Percentiles rank a stretch among this genome's conserved stretches.
Conservation (phyloP, 1,284 basidiomycete genomes). For the Calocybe gambosa region DNA sequence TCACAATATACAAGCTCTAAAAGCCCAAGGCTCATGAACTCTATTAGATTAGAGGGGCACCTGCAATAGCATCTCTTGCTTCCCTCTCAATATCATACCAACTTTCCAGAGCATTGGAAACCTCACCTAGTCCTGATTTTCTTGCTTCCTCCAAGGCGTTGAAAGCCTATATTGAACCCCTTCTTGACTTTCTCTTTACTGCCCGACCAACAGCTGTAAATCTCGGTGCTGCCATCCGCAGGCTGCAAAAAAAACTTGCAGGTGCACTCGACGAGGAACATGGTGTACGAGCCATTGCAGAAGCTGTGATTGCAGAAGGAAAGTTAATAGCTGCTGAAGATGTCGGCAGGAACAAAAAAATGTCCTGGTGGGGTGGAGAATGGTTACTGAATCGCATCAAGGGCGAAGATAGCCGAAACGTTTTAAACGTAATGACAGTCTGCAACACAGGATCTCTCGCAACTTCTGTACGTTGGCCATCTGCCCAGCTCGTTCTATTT, state of each 20-base stretch:
- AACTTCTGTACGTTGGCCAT: constrained; percentile 60
- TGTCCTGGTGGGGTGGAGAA: constrained; percentile 78
- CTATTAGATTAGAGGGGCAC: constrained; percentile 79
- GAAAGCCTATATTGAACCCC: constrained; percentile 44
- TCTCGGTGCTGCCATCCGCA: constrained; percentile 75
- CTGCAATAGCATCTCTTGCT: constrained; percentile 90
- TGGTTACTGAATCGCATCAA: constrained; percentile 65
- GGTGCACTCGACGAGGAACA: constrained; percentile 33
- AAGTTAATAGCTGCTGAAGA: constrained; percentile 75
- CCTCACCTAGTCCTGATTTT: constrained; percentile 40
- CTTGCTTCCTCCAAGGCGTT: constrained; percentile 45
- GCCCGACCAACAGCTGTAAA: constrained; percentile 95
- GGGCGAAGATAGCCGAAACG: constrained; percentile 32
- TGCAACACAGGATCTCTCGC: constrained; percentile 94
- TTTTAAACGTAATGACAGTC: constrained; percentile 82
- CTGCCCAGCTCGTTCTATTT: neutral
- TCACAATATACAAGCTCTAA: neutral
- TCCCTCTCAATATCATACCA: constrained; percentile 71
- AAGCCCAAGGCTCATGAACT: constrained; percentile 4
- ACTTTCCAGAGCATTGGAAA: constrained; percentile 41
- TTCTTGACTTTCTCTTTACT: constrained; percentile 70
- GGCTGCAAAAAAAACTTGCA: constrained; percentile 51
- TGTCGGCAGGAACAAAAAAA: constrained; percentile 74
- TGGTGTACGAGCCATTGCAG: constrained; percentile 43
- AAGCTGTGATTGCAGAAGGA: constrained; percentile 58